These are phyloP conservation scores for Colletotrichum sp. DNA, from an alignment of 2,329 filamentous ascomycete genomes.

Conservation along the genomic window DNA sequence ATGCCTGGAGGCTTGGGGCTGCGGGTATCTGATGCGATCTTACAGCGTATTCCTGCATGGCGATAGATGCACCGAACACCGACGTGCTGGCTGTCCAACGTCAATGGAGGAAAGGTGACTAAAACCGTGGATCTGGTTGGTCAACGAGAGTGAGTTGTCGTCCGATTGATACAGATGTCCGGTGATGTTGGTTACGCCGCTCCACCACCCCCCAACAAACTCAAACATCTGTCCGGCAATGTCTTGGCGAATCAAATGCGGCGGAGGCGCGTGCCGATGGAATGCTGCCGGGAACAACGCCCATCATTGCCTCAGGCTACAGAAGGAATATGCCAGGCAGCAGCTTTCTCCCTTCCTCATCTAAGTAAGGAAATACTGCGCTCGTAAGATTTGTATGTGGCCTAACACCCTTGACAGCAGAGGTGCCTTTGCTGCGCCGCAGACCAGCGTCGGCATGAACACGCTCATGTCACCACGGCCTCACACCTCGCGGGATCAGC, in stretches of 20 bases:
- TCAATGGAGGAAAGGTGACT: background rate
- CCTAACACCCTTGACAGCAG: background rate
- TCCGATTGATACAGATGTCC: background rate
- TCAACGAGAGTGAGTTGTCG: background rate
- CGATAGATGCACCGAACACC: background rate
- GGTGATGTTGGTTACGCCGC: background rate
- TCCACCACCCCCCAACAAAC: background rate
- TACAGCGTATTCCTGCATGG: conserved; percentile 1
- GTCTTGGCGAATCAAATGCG: background rate
- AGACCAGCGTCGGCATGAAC: background rate
- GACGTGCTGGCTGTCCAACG: background rate
- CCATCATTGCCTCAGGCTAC: background rate
- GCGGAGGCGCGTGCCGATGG: background rate
- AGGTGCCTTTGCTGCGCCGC: background rate
- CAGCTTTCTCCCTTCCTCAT: background rate
- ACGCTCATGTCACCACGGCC: background rate
- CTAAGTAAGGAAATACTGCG: background rate
- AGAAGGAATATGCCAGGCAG: background rate
- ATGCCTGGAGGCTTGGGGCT: background rate
- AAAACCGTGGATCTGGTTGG: background rate
- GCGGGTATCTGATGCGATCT: background rate
- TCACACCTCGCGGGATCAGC: background rate
- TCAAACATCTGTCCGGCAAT: background rate
- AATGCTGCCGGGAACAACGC: background rate
- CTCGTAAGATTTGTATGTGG: background rate